Conservation (phyloP, 192 early-diverging fungal species). For the Backusella luteola region DNA sequence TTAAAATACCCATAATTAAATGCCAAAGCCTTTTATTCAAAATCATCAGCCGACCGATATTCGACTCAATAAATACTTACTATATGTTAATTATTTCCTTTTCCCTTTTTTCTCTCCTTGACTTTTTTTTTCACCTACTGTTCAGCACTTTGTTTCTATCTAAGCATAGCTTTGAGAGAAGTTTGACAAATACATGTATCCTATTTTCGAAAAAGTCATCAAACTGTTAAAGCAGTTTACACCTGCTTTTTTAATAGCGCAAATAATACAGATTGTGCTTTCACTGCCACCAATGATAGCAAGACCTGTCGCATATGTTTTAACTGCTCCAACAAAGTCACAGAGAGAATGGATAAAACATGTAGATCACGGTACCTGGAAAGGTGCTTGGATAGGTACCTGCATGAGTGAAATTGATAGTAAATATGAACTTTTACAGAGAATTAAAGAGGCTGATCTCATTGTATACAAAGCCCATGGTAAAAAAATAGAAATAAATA, state of each 20-base stretch:
- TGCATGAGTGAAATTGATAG: background rate
- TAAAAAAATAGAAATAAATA: background rate
- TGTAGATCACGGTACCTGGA: conserved; percentile 10
- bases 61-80: background rate
- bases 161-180: no score
- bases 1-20: background rate
- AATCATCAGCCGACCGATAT: background rate
- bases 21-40: background rate
- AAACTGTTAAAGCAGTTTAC: background rate
- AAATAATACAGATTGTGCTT: background rate
- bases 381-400: conserved; percentile 15
- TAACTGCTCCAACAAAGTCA: background rate
- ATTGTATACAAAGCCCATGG: conserved; percentile 13
- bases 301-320: background rate
- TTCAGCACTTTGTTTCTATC: no score
- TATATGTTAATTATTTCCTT: background rate
- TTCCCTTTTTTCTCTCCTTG: background rate
- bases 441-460: conserved; percentile 7
- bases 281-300: background rate
- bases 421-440: background rate
- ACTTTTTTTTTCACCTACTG: background rate
- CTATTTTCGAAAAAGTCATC: background rate
- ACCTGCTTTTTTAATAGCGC: background rate
- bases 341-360: background rate
- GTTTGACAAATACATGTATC: background rate